Percentiles rank a stretch among this genome's conserved stretches.
Evolutionary conservation across 73 alveolate genomes (phyloP).

Genomic region (Tetrahymena elliotti): DNA sequence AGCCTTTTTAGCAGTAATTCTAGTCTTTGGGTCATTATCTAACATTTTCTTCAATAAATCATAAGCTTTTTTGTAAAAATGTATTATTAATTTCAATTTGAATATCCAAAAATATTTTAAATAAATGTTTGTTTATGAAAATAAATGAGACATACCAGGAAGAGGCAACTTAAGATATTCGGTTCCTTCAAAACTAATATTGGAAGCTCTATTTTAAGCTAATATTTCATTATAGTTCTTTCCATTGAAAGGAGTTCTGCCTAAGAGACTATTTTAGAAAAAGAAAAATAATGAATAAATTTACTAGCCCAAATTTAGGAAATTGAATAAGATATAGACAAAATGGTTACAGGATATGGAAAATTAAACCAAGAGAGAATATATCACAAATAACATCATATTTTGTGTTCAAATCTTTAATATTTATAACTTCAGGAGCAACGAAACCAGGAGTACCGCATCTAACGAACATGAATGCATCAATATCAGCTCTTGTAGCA

Average conservation of each 20-base stretch:
- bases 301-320: neutral
- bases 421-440: slow-evolving; percentile 44
- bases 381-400: slow-evolving; percentile 44
- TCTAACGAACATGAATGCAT: slow-evolving; percentile 28
- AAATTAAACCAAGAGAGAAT: slow-evolving; percentile 38
- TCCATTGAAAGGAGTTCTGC: slow-evolving; percentile 80
- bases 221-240: slow-evolving; percentile 60
- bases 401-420: slow-evolving; percentile 31
- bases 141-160: neutral
- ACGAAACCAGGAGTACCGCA: slow-evolving; percentile 51
- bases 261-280: slow-evolving; percentile 35
- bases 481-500: slow-evolving; percentile 26
- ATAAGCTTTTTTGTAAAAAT: neutral
- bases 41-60: slow-evolving; percentile 61
- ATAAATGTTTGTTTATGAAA: neutral
- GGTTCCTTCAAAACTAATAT: slow-evolving; percentile 37
- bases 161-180: neutral
- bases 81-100: no score
- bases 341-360: slow-evolving; percentile 25
- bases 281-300: neutral
- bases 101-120: neutral
- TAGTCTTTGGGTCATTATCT: slow-evolving; percentile 55
- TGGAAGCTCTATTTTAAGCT: slow-evolving; percentile 53
- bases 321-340: neutral
- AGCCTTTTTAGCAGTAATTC: slow-evolving; percentile 73